These are phyloP conservation scores for Sanghuangporus sanghuang DNA, from an alignment of 1,284 basidiomycete species.

Conservation along the genomic window DNA sequence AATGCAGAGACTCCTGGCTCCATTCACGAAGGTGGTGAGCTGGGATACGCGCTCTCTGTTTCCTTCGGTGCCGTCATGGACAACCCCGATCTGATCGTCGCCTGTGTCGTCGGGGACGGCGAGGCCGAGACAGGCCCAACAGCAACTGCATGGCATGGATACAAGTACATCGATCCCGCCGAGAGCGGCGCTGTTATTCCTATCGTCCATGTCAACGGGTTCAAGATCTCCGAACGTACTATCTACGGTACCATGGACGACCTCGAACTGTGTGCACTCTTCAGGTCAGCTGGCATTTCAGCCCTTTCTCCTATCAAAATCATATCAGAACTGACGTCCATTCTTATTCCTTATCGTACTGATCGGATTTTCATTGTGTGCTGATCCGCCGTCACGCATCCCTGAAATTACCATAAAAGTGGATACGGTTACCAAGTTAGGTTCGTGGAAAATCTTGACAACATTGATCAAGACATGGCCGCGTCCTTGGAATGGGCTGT, in stretches of 20 bases:
- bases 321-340: background rate
- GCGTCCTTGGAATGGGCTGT: conserved; percentile 80
- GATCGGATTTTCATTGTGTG: background rate
- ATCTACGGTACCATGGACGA: conserved; percentile 90
- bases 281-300: conserved; percentile 37
- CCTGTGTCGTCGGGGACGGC: conserved; percentile 81
- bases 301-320: background rate
- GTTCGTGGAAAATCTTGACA: conserved; percentile 69
- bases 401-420: conserved; percentile 27
- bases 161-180: conserved; percentile 89
- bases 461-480: conserved; percentile 68
- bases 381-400: background rate
- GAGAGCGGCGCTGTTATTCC: conserved; percentile 87
- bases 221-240: conserved; percentile 86
- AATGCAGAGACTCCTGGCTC: conserved; percentile 80
- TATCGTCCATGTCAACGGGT: conserved; percentile 80
- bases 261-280: conserved; percentile 68
- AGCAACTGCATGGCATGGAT: conserved; percentile 78
- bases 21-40: conserved; percentile 88
- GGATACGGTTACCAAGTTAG: conserved; percentile 87
- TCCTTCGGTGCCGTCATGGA: conserved; percentile 87
- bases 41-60: conserved; percentile 84
- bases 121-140: conserved; percentile 87
- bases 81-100: conserved; percentile 76
- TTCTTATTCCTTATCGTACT: background rate